Evolutionary conservation across 2,329 filamentous ascomycete genomes (phyloP), one percentile per base, ranked within the genome.

Genomic region (Fusarium cicatricum): DNA sequence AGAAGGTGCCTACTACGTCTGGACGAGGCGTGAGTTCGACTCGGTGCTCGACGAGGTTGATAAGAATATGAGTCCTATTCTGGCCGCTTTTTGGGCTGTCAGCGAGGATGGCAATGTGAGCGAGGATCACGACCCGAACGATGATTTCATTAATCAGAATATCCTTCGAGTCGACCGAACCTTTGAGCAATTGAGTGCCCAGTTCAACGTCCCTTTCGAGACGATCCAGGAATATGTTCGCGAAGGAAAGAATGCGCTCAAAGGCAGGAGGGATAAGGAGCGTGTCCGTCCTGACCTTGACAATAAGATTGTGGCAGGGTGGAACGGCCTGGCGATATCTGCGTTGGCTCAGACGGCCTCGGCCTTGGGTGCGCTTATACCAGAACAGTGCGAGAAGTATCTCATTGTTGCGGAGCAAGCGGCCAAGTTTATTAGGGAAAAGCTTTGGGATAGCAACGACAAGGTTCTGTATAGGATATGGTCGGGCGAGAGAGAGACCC

Each of bases 61-160:
- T 42, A 75, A 76, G 40, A 82, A 87, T 34, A 86, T 90, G 54
- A 88, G 88, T 17, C 85, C 88, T 3, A 85, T 97, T 14, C 87
- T 91, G 26, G 91, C 92, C 1, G 86, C 86, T 5, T 91, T 97
- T 74, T 98, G 91, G 86, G 90, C 91, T 55, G 89, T 97, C 12
- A 84, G 85, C 28, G 83, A 90, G 34, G 87, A 96, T 64, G 95
- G 95, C 38, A 98, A 99, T 68, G 89, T 99, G 1, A 85, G 88
- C 29, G 86, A 88, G 4, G 85, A 89, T 50, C 87, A 94, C 65
- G 95, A 99, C 70, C 89, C 91, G 0, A 90, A 96, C 67, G 94
- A 98, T 70, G 94, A 98, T 70, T 94, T 98, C 56, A 89, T 96
- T 69, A 92, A 94, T 67, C 92, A 96, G 71, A 99, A 98, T 70